Conservation (phyloP, 2,329 filamentous ascomycete species). For the Trichophyton schoenleinii region DNA sequence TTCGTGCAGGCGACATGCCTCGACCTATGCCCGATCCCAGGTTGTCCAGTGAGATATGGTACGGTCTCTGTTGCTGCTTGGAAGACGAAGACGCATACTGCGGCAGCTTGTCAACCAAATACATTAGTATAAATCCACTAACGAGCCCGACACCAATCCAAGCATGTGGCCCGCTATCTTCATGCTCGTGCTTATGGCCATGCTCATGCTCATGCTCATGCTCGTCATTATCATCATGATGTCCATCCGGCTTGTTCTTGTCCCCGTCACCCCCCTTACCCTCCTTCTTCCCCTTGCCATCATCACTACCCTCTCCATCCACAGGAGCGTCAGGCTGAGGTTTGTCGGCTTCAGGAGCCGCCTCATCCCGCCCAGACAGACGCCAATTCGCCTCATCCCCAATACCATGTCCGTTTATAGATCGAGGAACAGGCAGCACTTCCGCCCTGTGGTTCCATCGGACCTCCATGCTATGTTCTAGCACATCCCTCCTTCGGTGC, state of each 20-base stretch:
- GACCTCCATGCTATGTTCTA: slow-evolving; percentile 18
- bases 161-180: slow-evolving; percentile 49
- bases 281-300: background rate
- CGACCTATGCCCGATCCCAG: slow-evolving; percentile 46
- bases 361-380: background rate
- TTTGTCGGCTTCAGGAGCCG: background rate
- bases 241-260: slow-evolving; percentile 15
- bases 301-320: background rate
- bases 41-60: slow-evolving; percentile 81
- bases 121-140: slow-evolving; percentile 90
- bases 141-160: slow-evolving; percentile 82
- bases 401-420: background rate
- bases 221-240: too few relatives aligned
- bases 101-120: slow-evolving; percentile 78
- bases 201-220: slow-evolving; percentile 19
- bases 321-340: background rate
- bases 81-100: slow-evolving; percentile 56
- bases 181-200: slow-evolving; percentile 17
- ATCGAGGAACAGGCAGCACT: background rate
- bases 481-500: slow-evolving; percentile 16
- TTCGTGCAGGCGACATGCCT: slow-evolving; percentile 30
- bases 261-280: slow-evolving; percentile 27
- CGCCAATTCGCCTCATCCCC: background rate
- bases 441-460: slow-evolving; percentile 8
- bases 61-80: slow-evolving; percentile 53